phyloP scores from a whole-genome alignment of 352 stramenopile genomes.

The Albugo laibachii region DNA sequence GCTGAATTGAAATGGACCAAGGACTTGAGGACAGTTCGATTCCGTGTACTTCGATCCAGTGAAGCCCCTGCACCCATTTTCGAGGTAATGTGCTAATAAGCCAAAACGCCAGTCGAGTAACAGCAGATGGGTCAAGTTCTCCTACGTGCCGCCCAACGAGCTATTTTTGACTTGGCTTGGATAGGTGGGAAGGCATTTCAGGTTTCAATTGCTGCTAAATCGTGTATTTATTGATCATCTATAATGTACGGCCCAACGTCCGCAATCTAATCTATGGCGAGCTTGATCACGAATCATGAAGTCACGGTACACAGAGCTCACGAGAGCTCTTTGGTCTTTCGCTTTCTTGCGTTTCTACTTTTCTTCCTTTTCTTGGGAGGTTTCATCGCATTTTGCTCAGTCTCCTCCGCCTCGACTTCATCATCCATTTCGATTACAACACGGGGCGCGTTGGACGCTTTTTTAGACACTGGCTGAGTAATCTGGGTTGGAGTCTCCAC shows the following conservation, averaged over 20 bases:
- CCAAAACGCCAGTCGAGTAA: neutral
- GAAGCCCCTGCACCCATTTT: neutral
- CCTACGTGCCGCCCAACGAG: neutral
- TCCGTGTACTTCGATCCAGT: neutral
- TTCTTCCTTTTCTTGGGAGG: neutral
- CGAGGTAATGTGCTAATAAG: neutral
- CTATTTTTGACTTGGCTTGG: neutral
- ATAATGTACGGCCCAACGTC: neutral
- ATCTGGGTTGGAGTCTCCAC: constrained; percentile 16
- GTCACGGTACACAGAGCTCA: too few relatives aligned
- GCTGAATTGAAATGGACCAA: neutral
- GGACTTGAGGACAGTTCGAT: neutral
- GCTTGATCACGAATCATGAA: neutral
- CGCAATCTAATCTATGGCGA: neutral
- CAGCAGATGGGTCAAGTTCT: neutral
- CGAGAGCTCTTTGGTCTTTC: neutral
- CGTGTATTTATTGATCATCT: neutral
- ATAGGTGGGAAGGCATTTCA: neutral
- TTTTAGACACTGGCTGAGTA: constrained; percentile 8
- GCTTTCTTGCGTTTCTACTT: neutral
- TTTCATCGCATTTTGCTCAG: constrained; percentile 1
- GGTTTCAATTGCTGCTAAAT: neutral
- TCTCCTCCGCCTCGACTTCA: neutral
- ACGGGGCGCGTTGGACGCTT: constrained; percentile 15
- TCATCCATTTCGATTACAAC: constrained; percentile 52